phyloP scores from a whole-genome alignment of 1,139 yeast species.

The Zygosaccharomyces sapae region DNA sequence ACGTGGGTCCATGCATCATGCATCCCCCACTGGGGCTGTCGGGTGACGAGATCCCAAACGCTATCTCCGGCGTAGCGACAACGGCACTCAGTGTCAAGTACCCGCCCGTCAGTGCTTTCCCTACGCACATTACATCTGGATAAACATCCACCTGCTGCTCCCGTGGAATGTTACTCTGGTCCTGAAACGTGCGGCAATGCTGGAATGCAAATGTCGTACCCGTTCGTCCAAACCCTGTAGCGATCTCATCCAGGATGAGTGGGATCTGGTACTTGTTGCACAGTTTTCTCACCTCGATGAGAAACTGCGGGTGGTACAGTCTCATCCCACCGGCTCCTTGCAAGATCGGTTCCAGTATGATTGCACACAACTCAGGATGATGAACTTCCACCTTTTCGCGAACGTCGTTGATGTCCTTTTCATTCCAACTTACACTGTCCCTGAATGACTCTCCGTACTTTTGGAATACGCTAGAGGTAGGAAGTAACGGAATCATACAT shows the following conservation, averaged over 20 bases:
- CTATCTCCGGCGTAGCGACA: conserved; percentile 26
- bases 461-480: conserved; percentile 9
- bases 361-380: conserved; percentile 35
- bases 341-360: conserved; percentile 37
- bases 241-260: conserved; percentile 37
- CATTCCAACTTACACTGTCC: conserved; percentile 13
- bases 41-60: conserved; percentile 15
- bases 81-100: conserved; percentile 36
- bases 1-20: conserved; percentile 39
- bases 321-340: conserved; percentile 43
- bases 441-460: conserved; percentile 10
- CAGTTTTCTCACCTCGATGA: conserved; percentile 33
- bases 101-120: conserved; percentile 37
- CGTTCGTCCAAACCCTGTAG: conserved; percentile 38
- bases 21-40: conserved; percentile 21
- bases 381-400: conserved; percentile 27
- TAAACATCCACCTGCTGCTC: conserved; percentile 25
- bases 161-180: conserved; percentile 11
- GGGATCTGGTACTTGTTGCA: conserved; percentile 35
- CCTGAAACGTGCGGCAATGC: conserved; percentile 22
- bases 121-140: conserved; percentile 36
- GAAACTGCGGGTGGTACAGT: conserved; percentile 34
- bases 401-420: conserved; percentile 28
- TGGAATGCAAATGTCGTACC: conserved; percentile 36
- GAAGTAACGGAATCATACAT: too few species aligned